Base-by-base conservation (phyloP, 1,284 basidiomycete species). In the Ganoderma lucidum region DNA sequence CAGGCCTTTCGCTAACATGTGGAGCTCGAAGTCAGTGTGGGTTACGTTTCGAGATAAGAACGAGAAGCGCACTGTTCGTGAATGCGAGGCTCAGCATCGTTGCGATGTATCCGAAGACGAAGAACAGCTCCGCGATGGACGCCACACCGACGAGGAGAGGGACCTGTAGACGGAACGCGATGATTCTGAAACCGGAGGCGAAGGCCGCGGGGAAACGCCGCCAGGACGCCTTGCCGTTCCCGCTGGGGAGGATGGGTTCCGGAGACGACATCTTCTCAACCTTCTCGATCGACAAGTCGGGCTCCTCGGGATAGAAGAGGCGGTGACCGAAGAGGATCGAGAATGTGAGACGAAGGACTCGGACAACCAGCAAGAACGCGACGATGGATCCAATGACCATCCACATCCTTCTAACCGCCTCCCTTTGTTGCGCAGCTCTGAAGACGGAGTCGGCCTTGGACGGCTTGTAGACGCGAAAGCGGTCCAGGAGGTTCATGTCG, bases 21-120 rank as follows among this genome's bases (percentile, higher is more conserved):
- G 60, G 2, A 65, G 23, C 5, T 12, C 59, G 51, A 19, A 17
- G 42, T 59, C 5, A 64, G 42, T 39, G 14, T 28, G 6, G 14
- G 19, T 2, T 35, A 39, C 2, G 39, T 17, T 51, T 19, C 42
- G 60, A 15, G 6, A 35, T 28, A 28, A 32, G 3, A 35, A n/a
- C 6, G 17, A 32, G 15, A 32, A 75, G 48, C 85, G 75, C 71
- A 86, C 86, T 84, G 69, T 85, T 78, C 45, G 84, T 78, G 41
- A 86, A 76, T 12, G 83, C 77, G 77, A 82, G 82, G 14, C 81
- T 72, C 61, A 86, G 76, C 70, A 83, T 80, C 14, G 80, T 78
- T 6, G 78, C 75, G 48, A 86, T 83, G 73, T 87, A 87, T 9
- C 76, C 77, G 23, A 79, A 72, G 69, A 84, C 84, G 73, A 86